Evolutionary conservation across 306 rosid species (phyloP).

Genomic region (Boehmeria nivea): DNA sequence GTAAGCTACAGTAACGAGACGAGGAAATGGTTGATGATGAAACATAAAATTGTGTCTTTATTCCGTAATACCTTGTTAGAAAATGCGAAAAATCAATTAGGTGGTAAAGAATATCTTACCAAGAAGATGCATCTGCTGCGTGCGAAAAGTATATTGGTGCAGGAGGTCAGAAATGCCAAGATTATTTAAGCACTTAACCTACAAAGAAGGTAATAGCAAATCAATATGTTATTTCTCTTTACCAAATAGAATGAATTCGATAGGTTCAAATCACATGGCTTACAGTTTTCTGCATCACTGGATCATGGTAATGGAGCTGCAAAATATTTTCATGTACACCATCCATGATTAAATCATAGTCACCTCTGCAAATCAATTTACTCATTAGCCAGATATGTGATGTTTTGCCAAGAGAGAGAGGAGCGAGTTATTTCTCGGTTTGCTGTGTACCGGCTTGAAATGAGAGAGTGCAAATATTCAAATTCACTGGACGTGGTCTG

Average conservation of each 20-base stretch:
- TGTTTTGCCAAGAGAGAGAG: neutral
- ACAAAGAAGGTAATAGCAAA: conserved; percentile 21
- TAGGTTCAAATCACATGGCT: conserved; percentile 28
- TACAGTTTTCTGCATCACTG: conserved; percentile 91
- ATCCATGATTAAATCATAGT: conserved; percentile 76
- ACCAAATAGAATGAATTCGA: conserved; percentile 18
- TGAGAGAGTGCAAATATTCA: conserved; percentile 60
- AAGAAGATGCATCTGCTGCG: conserved; percentile 61
- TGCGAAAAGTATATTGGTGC: conserved; percentile 62
- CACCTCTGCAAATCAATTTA: conserved; percentile 61
- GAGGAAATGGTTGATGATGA: conserved; percentile 10
- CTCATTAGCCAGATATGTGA: conserved; percentile 6
- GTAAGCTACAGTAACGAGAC: conserved; percentile 46
- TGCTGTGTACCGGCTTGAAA: conserved; percentile 62
- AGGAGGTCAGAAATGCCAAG: conserved; percentile 69
- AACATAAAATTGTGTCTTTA: neutral
- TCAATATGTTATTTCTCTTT: conserved; percentile 22
- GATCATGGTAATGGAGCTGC: conserved; percentile 88
- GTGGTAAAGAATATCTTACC: conserved; percentile 43
- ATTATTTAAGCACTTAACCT: conserved; percentile 79
- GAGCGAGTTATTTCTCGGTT: conserved; percentile 16
- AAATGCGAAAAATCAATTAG: neutral
- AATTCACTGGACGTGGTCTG: conserved; percentile 44
- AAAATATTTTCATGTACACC: conserved; percentile 91
- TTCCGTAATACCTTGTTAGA: neutral